Evolutionary conservation across 2,329 filamentous ascomycete genomes (phyloP).

Genomic region (Chaetomium sp.): DNA sequence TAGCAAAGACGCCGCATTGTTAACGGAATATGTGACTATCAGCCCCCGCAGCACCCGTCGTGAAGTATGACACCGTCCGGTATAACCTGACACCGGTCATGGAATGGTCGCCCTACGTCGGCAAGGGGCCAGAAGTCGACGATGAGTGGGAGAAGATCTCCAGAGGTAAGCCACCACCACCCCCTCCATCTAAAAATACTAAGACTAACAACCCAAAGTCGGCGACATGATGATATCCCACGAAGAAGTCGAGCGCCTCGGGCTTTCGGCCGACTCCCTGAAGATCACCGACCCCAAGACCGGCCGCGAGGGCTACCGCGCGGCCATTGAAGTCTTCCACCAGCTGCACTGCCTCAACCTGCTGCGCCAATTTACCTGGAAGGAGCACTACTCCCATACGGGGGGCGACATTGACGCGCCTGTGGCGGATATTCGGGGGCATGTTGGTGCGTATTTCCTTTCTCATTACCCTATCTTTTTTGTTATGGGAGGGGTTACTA

Average conservation of each 20-base stretch:
- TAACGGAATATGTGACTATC: background rate
- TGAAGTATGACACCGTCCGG: background rate
- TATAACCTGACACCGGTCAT: slow-evolving; percentile 7
- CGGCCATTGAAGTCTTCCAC: slow-evolving; percentile 7
- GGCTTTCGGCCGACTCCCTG: slow-evolving; percentile 1
- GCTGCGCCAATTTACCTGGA: slow-evolving; percentile 5
- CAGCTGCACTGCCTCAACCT: slow-evolving; percentile 8
- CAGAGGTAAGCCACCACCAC: slow-evolving; percentile 3
- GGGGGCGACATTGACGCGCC: slow-evolving; percentile 1
- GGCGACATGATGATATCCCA: slow-evolving; percentile 7
- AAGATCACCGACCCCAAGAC: slow-evolving; percentile 8
- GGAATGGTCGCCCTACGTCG: slow-evolving; percentile 5
- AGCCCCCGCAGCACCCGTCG: slow-evolving; percentile 3
- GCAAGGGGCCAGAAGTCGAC: slow-evolving; percentile 1
- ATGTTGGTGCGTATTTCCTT: background rate
- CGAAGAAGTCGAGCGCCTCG: background rate
- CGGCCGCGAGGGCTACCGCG: slow-evolving; percentile 6
- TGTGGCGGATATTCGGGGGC: background rate
- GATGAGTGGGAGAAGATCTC: slow-evolving; percentile 8
- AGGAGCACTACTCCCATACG: background rate
- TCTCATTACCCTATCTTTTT: background rate
- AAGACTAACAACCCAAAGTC: too few relatives aligned
- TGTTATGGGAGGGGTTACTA: too few relatives aligned
- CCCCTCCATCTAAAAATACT: too few relatives aligned
- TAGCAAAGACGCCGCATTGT: background rate